Percentiles rank a stretch among this genome's conserved stretches.
These are phyloP conservation scores for Poterioochromonas sp. DNA, from an alignment of 352 stramenopile species.

Conservation along the genomic window DNA sequence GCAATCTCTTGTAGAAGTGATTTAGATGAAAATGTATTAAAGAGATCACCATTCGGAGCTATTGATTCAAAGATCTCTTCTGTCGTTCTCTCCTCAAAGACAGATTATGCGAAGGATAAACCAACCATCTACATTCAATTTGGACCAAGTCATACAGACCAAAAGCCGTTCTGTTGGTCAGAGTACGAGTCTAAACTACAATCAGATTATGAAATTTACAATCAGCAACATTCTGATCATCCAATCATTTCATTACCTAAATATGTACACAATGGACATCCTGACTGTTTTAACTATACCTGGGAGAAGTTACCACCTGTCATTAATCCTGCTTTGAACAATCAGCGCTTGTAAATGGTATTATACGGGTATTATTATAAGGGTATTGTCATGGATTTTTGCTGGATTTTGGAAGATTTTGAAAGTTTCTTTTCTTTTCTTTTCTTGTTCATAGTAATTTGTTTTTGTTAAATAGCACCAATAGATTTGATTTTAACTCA, in stretches of 20 bases:
- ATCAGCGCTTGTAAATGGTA: too few relatives aligned
- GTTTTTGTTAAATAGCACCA: too few relatives aligned
- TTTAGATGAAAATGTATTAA: background rate
- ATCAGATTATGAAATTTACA: background rate
- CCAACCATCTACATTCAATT: background rate
- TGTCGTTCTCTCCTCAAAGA: background rate
- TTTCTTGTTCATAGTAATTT: too few relatives aligned
- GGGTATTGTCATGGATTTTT: too few relatives aligned
- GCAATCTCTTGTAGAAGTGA: slow-evolving; percentile 14
- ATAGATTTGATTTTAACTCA: too few relatives aligned
- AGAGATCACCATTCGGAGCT: background rate
- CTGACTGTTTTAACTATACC: background rate
- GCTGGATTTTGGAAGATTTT: too few relatives aligned
- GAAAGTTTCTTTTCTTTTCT: too few relatives aligned
- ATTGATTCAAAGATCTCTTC: slow-evolving; percentile 18
- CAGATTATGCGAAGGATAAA: background rate
- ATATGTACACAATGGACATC: slow-evolving; percentile 23
- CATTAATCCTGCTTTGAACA: too few relatives aligned
- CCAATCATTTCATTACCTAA: too few relatives aligned
- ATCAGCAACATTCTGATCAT: too few relatives aligned
- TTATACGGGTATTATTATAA: too few relatives aligned
- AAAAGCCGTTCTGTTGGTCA: slow-evolving; percentile 13
- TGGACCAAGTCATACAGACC: background rate
- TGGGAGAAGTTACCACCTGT: background rate
- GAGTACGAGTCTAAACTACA: slow-evolving; percentile 39